These are phyloP conservation scores for Dendrobium catenatum DNA, from an alignment of 106 monocot genomes.

Conservation along the genomic window DNA sequence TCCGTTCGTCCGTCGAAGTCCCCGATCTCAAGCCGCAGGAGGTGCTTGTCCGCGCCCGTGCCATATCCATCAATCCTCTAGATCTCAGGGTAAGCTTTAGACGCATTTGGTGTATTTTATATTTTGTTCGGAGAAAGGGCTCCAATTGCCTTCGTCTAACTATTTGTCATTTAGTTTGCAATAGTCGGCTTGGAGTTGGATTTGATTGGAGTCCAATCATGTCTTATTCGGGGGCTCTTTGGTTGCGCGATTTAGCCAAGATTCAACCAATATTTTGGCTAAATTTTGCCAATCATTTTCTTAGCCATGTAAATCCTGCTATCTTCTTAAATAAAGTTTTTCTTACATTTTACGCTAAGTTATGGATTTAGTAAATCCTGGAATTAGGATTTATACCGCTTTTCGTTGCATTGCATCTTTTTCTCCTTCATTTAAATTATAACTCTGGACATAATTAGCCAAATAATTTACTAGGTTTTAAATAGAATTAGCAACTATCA, in stretches of 20 bases:
- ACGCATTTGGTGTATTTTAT: not conserved
- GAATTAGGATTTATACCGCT: too few species aligned
- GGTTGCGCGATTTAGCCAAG: too few species aligned
- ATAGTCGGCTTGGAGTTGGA: not conserved
- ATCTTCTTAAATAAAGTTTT: too few species aligned
- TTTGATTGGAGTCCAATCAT: not conserved
- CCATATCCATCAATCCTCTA: slow-evolving; percentile 84
- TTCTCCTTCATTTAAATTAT: too few species aligned
- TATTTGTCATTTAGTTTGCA: not conserved
- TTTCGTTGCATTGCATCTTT: too few species aligned
- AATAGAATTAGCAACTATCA: too few species aligned
- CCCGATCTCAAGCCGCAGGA: slow-evolving; percentile 88
- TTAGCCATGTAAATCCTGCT: too few species aligned
- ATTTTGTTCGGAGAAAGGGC: not conserved
- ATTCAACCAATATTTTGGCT: too few species aligned
- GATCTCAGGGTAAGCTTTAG: slow-evolving; percentile 55
- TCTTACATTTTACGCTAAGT: too few species aligned
- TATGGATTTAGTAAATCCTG: too few species aligned
- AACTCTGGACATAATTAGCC: too few species aligned
- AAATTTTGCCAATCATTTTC: not conserved
- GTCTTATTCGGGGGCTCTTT: not conserved
- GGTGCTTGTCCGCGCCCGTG: slow-evolving; percentile 88
- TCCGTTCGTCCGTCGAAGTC: slow-evolving; percentile 41
- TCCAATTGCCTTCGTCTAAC: not conserved
- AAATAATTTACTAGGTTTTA: too few species aligned